A percentile compares a stretch with the other conserved stretches of the same genome.
Conservation (phyloP, 2,329 filamentous ascomycete species). For the Fonsecaea nubica region DNA sequence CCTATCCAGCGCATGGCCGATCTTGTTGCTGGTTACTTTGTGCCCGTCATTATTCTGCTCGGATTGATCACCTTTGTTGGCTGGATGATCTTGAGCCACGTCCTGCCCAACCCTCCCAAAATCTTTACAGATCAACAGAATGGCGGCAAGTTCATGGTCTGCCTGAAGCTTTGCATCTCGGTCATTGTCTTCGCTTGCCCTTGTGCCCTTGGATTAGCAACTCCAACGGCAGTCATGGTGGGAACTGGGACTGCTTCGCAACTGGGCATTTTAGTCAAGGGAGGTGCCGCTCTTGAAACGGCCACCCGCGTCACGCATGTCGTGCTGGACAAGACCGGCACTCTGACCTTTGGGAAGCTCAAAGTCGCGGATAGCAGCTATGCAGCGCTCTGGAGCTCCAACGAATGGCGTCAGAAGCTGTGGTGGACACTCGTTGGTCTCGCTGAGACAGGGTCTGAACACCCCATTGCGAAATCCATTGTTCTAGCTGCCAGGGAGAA, state of each 20-base stretch:
- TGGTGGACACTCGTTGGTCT: constrained; percentile 98
- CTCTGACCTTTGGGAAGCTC: constrained; percentile 94
- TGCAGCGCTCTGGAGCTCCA: constrained; percentile 71
- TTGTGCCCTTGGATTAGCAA: constrained; percentile 93
- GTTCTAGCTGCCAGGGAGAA: constrained; percentile 75
- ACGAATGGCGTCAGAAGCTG: constrained; percentile 71
- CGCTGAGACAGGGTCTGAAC: constrained; percentile 94
- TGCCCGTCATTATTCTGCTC: constrained; percentile 84
- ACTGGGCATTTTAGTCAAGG: constrained; percentile 97
- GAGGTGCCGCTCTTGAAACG: constrained; percentile 87
- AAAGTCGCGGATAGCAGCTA: constrained; percentile 77
- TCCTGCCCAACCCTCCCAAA: constrained; percentile 79
- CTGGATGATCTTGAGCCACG: constrained; percentile 95
- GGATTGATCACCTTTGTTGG: constrained; percentile 83
- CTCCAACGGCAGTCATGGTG: constrained; percentile 97
- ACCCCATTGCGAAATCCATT: constrained; percentile 92
- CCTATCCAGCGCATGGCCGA: constrained; percentile 95
- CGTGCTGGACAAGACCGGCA: constrained; percentile 95
- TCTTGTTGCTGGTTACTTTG: constrained; percentile 88
- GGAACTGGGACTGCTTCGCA: constrained; percentile 96
- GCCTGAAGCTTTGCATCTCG: constrained; percentile 94
- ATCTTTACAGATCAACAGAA: constrained; percentile 82
- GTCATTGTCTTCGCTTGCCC: constrained; percentile 98
- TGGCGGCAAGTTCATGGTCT: constrained; percentile 94
- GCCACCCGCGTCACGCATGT: constrained; percentile 89